Conservation (phyloP, 805 yeast species). For the Candida yuanshanica region DNA sequence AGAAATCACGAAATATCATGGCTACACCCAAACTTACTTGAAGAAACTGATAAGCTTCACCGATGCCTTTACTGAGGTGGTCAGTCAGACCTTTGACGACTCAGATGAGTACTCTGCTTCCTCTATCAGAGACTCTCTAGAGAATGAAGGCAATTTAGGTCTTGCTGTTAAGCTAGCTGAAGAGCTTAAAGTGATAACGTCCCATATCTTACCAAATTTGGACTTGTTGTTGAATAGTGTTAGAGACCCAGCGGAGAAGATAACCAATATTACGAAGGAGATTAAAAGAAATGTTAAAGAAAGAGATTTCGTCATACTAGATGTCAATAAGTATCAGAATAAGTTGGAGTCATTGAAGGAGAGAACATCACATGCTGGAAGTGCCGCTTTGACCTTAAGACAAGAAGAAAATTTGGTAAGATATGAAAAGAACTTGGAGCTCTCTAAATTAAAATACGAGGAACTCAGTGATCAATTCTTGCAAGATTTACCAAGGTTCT, state of each 20-base stretch:
- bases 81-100: neutral
- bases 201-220: constrained; percentile 14
- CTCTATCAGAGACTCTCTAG: neutral
- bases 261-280: constrained; percentile 15
- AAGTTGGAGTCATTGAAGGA: constrained; percentile 16
- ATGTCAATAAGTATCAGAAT: constrained; percentile 31
- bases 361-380: constrained; percentile 19
- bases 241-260: constrained; percentile 15
- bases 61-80: neutral
- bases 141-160: neutral
- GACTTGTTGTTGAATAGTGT: constrained; percentile 23
- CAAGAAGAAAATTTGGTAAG: constrained; percentile 32
- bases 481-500: constrained; percentile 41
- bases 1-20: constrained; percentile 7
- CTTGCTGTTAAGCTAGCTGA: neutral
- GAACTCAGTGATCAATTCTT: constrained; percentile 34
- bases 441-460: constrained; percentile 32
- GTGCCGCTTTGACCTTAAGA: constrained; percentile 28
- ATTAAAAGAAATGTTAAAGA: constrained; percentile 26
- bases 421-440: constrained; percentile 26
- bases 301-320: constrained; percentile 32
- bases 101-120: neutral
- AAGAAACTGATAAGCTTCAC: neutral
- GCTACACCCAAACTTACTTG: neutral
- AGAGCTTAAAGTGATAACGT: constrained; percentile 10